A percentile compares a stretch with the other conserved stretches of the same genome.
Evolutionary conservation across 169 alveolate genomes (phyloP).

Genomic region (Plasmodium sp.): DNA sequence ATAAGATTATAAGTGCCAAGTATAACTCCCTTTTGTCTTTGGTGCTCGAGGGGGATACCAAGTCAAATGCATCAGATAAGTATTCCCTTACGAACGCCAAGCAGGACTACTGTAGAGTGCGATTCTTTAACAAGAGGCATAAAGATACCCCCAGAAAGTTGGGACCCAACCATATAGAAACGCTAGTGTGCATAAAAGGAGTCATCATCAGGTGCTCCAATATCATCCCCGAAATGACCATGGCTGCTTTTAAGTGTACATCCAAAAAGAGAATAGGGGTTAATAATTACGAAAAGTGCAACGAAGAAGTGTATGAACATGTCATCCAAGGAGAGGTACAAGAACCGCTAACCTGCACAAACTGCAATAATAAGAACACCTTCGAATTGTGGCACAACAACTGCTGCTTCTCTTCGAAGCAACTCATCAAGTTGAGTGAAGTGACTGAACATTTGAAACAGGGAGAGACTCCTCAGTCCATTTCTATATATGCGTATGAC

Average conservation of each 20-base stretch:
- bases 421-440: constrained; percentile 95
- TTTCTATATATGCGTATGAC: constrained; percentile 94
- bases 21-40: constrained; percentile 85
- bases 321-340: constrained; percentile 95
- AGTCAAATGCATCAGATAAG: constrained; percentile 41
- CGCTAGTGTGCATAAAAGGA: constrained; percentile 95
- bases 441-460: constrained; percentile 94
- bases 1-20: constrained; percentile 88
- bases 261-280: constrained; percentile 87
- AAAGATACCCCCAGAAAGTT: constrained; percentile 81
- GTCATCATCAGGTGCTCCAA: constrained; percentile 96
- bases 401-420: constrained; percentile 95
- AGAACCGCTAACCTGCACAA: constrained; percentile 95
- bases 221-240: constrained; percentile 98
- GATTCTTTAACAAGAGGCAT: constrained; percentile 82
- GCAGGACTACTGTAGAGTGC: constrained; percentile 84
- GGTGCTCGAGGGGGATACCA: constrained; percentile 65
- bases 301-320: constrained; percentile 89
- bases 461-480: constrained; percentile 94
- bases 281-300: constrained; percentile 87
- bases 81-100: constrained; percentile 79
- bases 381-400: constrained; percentile 94
- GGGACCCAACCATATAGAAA: constrained; percentile 87
- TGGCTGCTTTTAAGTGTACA: constrained; percentile 96
- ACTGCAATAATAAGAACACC: constrained; percentile 93